A percentile compares a stretch with the other conserved stretches of the same genome.
phyloP scores from a whole-genome alignment of 2,329 filamentous ascomycete genomes.

The Apiospora sp. region DNA sequence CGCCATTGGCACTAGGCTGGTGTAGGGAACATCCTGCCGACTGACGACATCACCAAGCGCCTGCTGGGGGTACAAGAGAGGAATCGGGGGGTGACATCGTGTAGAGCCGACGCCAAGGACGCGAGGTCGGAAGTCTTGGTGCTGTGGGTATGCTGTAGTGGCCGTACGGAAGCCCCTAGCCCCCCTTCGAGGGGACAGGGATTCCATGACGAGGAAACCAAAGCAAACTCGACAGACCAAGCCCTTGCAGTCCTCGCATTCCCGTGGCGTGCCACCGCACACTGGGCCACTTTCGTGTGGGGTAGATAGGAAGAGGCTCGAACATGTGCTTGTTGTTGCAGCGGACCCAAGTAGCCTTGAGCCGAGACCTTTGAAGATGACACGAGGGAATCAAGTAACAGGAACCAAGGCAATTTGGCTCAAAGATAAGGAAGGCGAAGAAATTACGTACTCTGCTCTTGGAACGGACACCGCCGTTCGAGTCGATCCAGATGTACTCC shows the following conservation, averaged over 20 bases:
- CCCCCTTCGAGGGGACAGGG: slow-evolving; percentile 25
- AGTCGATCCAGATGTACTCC: slow-evolving; percentile 90
- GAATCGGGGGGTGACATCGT: slow-evolving; percentile 16
- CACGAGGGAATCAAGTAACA: slow-evolving; percentile 39
- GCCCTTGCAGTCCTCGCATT: neutral
- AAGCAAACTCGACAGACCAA: neutral
- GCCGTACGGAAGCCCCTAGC: slow-evolving; percentile 10
- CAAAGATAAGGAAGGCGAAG: slow-evolving; percentile 36
- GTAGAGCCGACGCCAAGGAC: slow-evolving; percentile 31
- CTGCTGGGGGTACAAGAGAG: neutral
- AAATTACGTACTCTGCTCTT: slow-evolving; percentile 86
- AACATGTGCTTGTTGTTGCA: neutral
- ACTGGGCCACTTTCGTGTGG: slow-evolving; percentile 2
- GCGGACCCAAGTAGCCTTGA: slow-evolving; percentile 1
- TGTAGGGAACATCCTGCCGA: neutral
- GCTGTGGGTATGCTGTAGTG: neutral
- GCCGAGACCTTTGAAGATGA: neutral
- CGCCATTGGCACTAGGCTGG: neutral
- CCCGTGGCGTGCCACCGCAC: slow-evolving; percentile 1
- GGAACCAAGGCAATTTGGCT: slow-evolving; percentile 37
- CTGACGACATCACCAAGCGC: slow-evolving; percentile 18
- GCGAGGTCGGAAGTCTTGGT: slow-evolving; percentile 36
- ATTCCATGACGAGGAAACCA: slow-evolving; percentile 23
- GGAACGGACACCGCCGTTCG: slow-evolving; percentile 86
- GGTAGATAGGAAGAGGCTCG: neutral